Percentiles rank a stretch among this genome's conserved stretches.
Evolutionary conservation across 495 filamentous ascomycete genomes (phyloP).

Genomic region (Gamarada debralockiae): DNA sequence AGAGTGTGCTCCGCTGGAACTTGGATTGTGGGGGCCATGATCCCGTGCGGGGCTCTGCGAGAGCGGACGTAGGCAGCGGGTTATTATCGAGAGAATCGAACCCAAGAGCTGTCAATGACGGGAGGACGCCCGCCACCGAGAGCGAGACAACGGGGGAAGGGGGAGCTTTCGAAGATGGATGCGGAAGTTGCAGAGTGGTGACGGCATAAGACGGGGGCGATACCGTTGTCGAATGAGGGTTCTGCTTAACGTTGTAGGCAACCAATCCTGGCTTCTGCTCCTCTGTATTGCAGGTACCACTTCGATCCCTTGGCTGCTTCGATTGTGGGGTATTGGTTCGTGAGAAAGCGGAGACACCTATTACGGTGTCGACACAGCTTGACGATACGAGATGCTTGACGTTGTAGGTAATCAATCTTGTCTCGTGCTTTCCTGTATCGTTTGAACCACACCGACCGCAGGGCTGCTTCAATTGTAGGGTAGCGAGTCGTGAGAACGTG

Average conservation of each 20-base stretch:
- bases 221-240: too few relatives aligned
- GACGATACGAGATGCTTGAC: slow-evolving; percentile 3
- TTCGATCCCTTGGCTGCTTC: slow-evolving; percentile 2
- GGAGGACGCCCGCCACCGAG: too few relatives aligned
- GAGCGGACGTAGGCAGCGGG: not conserved
- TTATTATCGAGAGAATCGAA: not conserved
- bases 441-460: not conserved
- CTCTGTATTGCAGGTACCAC: slow-evolving; percentile 3
- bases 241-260: not conserved
- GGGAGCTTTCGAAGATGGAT: too few relatives aligned
- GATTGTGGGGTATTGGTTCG: slow-evolving; percentile 6
- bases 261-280: slow-evolving; percentile 5
- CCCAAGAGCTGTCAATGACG: not conserved
- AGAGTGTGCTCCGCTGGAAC: slow-evolving; percentile 10
- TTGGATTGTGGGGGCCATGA: slow-evolving; percentile 14
- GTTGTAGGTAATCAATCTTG: slow-evolving; percentile 7
- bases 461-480: slow-evolving; percentile 5
- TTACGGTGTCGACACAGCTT: slow-evolving; percentile 1
- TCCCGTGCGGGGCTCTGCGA: not conserved
- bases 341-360: slow-evolving; percentile 12
- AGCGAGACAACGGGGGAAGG: too few relatives aligned
- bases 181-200: too few relatives aligned
- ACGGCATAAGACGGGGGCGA: too few relatives aligned
- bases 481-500: slow-evolving; percentile 9
- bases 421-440: not conserved